These are phyloP conservation scores for Erodium moschatum DNA, from an alignment of 441 rosid genomes.

Conservation along the genomic window DNA sequence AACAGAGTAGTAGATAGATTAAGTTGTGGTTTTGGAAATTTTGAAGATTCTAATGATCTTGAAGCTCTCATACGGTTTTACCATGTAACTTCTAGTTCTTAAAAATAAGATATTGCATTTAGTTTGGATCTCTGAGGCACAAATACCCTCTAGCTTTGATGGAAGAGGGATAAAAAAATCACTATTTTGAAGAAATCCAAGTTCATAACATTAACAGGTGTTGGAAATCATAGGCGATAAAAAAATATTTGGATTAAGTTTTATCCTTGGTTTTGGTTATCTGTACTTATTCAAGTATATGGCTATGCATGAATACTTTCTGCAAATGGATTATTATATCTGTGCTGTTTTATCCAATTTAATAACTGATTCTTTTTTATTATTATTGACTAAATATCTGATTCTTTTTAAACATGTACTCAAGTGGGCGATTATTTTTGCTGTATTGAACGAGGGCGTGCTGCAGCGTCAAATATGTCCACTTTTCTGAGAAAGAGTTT, in stretches of 20 bases:
- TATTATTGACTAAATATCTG: too few relatives aligned
- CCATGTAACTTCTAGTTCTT: background rate
- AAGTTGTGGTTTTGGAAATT: background rate
- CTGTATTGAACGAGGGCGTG: conserved; percentile 63
- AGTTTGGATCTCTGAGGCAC: background rate
- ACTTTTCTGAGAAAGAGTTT: conserved; percentile 71
- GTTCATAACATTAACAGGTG: background rate
- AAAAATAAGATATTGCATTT: background rate
- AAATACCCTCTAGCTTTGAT: too few relatives aligned
- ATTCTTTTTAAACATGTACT: conserved; percentile 7
- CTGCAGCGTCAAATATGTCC: conserved; percentile 62
- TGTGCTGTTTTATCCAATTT: background rate
- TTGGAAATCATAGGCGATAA: background rate
- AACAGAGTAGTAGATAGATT: background rate
- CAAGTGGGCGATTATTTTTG: conserved; percentile 68
- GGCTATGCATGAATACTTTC: background rate
- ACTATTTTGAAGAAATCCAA: background rate
- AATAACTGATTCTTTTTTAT: conserved; percentile 2
- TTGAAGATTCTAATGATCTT: background rate
- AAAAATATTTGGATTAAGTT: too few relatives aligned
- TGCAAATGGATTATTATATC: background rate
- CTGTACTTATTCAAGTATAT: too few relatives aligned
- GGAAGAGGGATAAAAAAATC: background rate
- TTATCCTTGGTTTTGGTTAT: too few relatives aligned
- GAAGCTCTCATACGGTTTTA: background rate